Conservation (phyloP, 2,329 filamentous ascomycete genomes). For the Boeremia exigua region DNA sequence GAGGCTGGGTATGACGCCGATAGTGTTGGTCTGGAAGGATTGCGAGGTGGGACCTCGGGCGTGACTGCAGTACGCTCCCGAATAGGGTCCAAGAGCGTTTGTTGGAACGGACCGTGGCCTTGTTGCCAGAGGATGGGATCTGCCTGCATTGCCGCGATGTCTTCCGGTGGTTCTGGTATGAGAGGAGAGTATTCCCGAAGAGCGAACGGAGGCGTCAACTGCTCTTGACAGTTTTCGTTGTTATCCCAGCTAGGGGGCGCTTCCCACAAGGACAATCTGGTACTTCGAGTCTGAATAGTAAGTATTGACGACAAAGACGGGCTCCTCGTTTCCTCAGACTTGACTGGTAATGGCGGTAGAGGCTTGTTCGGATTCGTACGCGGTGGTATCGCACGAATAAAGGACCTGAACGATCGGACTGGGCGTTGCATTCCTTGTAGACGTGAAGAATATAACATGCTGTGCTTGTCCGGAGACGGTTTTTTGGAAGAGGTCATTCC, state of each 20-base stretch:
- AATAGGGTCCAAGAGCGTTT: constrained; percentile 27
- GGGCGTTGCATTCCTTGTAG: constrained; percentile 44
- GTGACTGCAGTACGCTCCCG: constrained; percentile 18
- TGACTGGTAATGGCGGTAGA: constrained; percentile 27
- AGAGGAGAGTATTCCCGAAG: constrained; percentile 30
- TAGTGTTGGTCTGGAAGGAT: constrained; percentile 28
- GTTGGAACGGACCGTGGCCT: constrained; percentile 9
- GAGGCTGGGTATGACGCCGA: constrained; percentile 8
- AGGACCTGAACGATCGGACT: constrained; percentile 42
- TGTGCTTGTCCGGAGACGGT: constrained; percentile 32
- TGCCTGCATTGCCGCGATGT: constrained; percentile 18
- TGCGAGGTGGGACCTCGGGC: constrained; percentile 25
- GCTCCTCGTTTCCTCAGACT: constrained; percentile 4
- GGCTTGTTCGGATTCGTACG: constrained; percentile 28
- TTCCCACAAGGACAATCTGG: constrained; percentile 30
- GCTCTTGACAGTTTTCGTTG: neutral
- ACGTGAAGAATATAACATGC: constrained; percentile 30
- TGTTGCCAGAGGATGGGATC: constrained; percentile 20
- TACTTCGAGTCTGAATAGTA: neutral
- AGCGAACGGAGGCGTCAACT: neutral
- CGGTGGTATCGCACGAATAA: constrained; percentile 32
- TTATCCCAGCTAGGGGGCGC: constrained; percentile 37
- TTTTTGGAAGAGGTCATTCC: constrained; percentile 33
- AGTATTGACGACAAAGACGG: constrained; percentile 10
- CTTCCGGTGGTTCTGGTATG: constrained; percentile 40